Evolutionary conservation across 1,139 yeast species (phyloP).

Genomic region (Yamadazyma membranifaciens): DNA sequence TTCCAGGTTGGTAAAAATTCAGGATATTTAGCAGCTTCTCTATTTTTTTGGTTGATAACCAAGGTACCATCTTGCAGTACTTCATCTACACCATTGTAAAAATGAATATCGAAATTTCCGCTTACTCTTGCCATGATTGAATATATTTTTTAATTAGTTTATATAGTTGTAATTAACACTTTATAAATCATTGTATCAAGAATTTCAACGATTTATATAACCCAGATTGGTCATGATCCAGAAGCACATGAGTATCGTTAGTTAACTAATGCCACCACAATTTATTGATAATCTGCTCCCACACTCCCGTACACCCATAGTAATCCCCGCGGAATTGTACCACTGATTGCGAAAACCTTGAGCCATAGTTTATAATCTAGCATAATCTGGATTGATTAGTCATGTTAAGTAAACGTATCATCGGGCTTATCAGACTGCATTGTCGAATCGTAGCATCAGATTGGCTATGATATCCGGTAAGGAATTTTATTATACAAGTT

Average conservation of each 20-base stretch:
- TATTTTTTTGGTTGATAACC: conserved; percentile 26
- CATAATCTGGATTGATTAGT: no score
- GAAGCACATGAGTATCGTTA: not conserved
- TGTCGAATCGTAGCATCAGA: no score
- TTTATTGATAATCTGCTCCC: not conserved
- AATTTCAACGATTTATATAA: no score
- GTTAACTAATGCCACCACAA: conserved; percentile 4
- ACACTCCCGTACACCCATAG: conserved; percentile 2
- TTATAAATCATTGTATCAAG: not conserved
- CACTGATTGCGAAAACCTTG: not conserved
- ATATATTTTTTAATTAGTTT: no score
- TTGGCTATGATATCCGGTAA: no score
- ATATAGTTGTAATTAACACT: not conserved
- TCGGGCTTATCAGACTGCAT: no score
- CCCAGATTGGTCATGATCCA: no score
- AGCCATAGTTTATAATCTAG: not conserved
- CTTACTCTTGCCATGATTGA: no score
- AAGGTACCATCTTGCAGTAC: conserved; percentile 38
- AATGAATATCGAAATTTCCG: conserved; percentile 44
- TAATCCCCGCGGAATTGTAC: not conserved
- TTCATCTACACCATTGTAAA: conserved; percentile 38
- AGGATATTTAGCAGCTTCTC: conserved; percentile 29
- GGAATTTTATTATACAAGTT: no score
- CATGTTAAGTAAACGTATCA: no score
- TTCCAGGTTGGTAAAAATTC: conserved; percentile 54